A percentile compares a stretch with the other conserved stretches of the same genome.
These are phyloP conservation scores for Mrakiaceae sp. DNA, from an alignment of 1,284 basidiomycete species.

Conservation along the genomic window DNA sequence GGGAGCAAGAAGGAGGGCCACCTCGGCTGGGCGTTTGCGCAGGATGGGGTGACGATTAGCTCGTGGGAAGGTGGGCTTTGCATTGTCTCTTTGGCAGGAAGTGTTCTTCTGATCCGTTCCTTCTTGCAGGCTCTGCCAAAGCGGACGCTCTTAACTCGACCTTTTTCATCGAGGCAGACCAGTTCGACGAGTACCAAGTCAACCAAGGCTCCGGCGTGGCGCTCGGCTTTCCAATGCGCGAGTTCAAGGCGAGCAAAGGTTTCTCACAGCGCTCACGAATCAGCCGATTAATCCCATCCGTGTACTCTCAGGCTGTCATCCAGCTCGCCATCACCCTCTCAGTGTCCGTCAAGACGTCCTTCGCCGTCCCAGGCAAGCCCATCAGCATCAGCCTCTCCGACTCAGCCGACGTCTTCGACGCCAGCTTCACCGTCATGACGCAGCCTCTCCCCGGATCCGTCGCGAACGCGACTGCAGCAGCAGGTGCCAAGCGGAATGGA, in stretches of 20 bases:
- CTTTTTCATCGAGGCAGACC: not conserved
- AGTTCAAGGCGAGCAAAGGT: constrained; percentile 4
- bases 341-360: not conserved
- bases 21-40: constrained; percentile 6
- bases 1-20: constrained; percentile 7
- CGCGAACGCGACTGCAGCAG: no score
- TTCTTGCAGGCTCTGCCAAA: not conserved
- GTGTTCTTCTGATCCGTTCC: not conserved
- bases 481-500: no score
- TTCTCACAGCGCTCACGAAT: no score
- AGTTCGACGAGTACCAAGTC: constrained; percentile 9
- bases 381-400: constrained; percentile 3
- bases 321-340: constrained; percentile 1
- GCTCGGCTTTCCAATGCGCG: constrained; percentile 11
- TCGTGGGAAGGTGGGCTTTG: constrained; percentile 7
- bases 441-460: no score
- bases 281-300: not conserved
- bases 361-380: not conserved
- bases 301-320: constrained; percentile 5
- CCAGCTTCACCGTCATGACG: no score
- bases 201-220: not conserved
- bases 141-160: constrained; percentile 6
- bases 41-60: not conserved
- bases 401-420: constrained; percentile 4
- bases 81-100: not conserved